These are phyloP conservation scores for Alternaria ethzedia DNA, from an alignment of 2,329 filamentous ascomycete genomes.

Conservation along the genomic window DNA sequence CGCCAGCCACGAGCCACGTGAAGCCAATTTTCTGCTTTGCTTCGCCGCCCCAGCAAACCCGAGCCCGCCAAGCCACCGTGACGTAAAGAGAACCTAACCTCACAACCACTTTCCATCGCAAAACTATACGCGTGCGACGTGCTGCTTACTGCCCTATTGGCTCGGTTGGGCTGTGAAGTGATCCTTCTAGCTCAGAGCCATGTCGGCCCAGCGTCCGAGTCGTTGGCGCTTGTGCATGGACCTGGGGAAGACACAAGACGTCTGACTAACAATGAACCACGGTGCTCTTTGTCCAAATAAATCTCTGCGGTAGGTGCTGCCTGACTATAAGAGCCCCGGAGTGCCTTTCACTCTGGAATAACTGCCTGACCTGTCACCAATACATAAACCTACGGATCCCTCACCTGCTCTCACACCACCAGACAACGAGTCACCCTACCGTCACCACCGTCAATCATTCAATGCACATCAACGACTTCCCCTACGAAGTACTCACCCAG, in stretches of 20 bases:
- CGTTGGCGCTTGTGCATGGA: slow-evolving; percentile 33
- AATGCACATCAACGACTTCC: slow-evolving; percentile 59
- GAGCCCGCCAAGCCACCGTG: slow-evolving; percentile 20
- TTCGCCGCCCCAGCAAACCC: slow-evolving; percentile 12
- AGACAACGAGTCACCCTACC: slow-evolving; percentile 20
- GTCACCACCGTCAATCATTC: slow-evolving; percentile 23
- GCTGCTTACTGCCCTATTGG: slow-evolving; percentile 15
- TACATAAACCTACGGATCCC: slow-evolving; percentile 17
- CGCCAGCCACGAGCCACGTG: slow-evolving; percentile 17
- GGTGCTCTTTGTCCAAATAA: slow-evolving; percentile 36
- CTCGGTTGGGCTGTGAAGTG: slow-evolving; percentile 28
- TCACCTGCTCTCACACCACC: slow-evolving; percentile 13
- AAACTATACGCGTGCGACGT: slow-evolving; percentile 27
- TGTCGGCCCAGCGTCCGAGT: slow-evolving; percentile 30
- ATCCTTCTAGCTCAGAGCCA: slow-evolving; percentile 28
- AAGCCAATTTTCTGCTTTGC: slow-evolving; percentile 23
- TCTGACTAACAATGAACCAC: slow-evolving; percentile 43
- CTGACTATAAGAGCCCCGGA: slow-evolving; percentile 36
- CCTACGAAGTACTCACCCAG: slow-evolving; percentile 58
- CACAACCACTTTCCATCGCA: slow-evolving; percentile 27
- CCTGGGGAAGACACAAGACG: slow-evolving; percentile 33
- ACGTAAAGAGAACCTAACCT: slow-evolving; percentile 33
- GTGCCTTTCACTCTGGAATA: slow-evolving; percentile 9
- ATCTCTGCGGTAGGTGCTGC: slow-evolving; percentile 27
- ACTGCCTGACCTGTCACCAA: slow-evolving; percentile 22